Percentiles rank a stretch among this genome's conserved stretches.
Conservation (phyloP, 345 rosid genomes). For the Mangifera indica region DNA sequence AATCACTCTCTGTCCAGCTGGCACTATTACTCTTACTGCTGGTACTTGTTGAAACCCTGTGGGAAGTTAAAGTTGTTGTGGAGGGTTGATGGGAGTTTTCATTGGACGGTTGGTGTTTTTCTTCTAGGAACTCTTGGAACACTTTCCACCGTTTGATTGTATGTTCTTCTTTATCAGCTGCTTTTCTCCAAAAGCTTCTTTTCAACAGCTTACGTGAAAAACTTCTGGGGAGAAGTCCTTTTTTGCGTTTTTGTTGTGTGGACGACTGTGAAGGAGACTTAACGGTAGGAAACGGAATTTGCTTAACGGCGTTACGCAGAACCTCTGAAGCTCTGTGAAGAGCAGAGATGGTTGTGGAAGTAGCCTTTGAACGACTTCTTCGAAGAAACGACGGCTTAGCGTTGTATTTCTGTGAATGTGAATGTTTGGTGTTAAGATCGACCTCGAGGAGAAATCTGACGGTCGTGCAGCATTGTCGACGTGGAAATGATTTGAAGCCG, state of each 20-base stretch:
- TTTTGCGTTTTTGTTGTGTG: slow-evolving; percentile 8
- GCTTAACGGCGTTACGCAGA: slow-evolving; percentile 60
- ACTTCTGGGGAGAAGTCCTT: slow-evolving; percentile 38
- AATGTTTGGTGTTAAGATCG: slow-evolving; percentile 43
- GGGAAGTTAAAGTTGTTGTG: neutral
- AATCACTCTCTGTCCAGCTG: slow-evolving; percentile 52
- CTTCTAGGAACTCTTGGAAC: slow-evolving; percentile 46
- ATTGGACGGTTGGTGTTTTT: slow-evolving; percentile 39
- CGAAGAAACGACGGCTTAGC: slow-evolving; percentile 29
- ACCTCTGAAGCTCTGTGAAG: slow-evolving; percentile 61
- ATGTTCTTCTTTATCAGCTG: neutral
- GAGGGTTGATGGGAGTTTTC: slow-evolving; percentile 7
- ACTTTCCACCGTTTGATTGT: slow-evolving; percentile 51
- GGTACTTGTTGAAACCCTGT: slow-evolving; percentile 26
- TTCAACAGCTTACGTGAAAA: slow-evolving; percentile 51
- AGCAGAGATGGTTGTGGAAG: slow-evolving; percentile 46
- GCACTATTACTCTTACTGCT: slow-evolving; percentile 26
- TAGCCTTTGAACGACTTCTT: slow-evolving; percentile 33
- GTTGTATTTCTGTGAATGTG: neutral
- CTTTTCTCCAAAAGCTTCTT: slow-evolving; percentile 54
- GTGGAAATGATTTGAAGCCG: slow-evolving; percentile 87
- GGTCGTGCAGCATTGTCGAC: slow-evolving; percentile 61
- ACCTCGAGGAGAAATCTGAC: slow-evolving; percentile 63
- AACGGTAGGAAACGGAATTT: slow-evolving; percentile 47
- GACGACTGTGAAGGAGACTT: slow-evolving; percentile 31